Conservation (phyloP, 2,329 filamentous ascomycete genomes). For the Calonectria fujianensis region DNA sequence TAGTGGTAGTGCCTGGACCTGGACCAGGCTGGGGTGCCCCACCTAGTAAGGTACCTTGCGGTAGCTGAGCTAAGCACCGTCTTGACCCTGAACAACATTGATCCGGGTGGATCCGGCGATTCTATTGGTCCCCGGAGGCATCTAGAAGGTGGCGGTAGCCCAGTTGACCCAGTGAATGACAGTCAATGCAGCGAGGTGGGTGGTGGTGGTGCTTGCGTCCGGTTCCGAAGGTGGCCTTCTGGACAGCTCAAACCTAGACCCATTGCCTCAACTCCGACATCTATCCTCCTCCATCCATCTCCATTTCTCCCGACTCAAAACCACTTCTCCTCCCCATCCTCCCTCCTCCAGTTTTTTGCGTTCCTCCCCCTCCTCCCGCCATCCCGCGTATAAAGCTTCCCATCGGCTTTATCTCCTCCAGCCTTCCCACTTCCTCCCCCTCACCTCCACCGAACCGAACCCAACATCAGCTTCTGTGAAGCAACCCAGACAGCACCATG, state of each 20-base stretch:
- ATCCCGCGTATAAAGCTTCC: constrained; percentile 39
- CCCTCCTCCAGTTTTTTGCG: constrained; percentile 18
- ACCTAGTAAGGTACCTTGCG: constrained; percentile 37
- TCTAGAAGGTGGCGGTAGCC: constrained; percentile 50
- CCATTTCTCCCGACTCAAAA: constrained; percentile 38
- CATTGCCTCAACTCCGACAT: constrained; percentile 47
- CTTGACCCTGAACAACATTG: constrained; percentile 57
- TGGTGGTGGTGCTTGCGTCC: constrained; percentile 46
- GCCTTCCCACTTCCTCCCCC: constrained; percentile 46
- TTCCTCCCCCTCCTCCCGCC: constrained; percentile 34
- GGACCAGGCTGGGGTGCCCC: constrained; percentile 35
- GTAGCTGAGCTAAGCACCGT: constrained; percentile 54
- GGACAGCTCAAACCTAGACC: constrained; percentile 53
- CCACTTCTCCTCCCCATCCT: constrained; percentile 34
- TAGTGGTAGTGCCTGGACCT: constrained; percentile 35
- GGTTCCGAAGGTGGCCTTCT: constrained; percentile 55
- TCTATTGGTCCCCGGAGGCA: constrained; percentile 59
- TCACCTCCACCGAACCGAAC: constrained; percentile 50
- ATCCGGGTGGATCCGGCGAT: constrained; percentile 60
- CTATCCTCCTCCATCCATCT: constrained; percentile 42
- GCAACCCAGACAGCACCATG: constrained; percentile 73
- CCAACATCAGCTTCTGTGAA: constrained; percentile 55
- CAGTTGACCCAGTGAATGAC: constrained; percentile 55
- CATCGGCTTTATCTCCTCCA: constrained; percentile 49
- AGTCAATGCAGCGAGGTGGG: constrained; percentile 44